phyloP scores from a whole-genome alignment of 1,284 basidiomycete genomes.

The Wolfiporia cocos region DNA sequence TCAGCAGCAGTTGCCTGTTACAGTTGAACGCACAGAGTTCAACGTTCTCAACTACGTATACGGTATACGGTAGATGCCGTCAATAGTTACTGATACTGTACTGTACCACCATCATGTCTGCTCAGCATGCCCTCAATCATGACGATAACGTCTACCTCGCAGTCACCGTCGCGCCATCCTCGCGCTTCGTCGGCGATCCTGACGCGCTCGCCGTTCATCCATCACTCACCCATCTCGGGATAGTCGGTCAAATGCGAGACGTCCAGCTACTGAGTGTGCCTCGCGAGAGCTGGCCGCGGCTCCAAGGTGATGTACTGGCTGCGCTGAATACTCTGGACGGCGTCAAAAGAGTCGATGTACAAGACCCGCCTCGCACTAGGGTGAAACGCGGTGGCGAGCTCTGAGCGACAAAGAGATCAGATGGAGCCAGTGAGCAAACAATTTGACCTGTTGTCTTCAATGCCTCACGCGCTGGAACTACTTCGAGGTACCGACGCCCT shows the following conservation, averaged over 20 bases:
- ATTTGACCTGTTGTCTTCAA: too few species aligned
- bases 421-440: too few species aligned
- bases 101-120: slow-evolving; percentile 12
- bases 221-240: slow-evolving; percentile 19
- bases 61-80: too few species aligned
- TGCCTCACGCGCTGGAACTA: too few species aligned
- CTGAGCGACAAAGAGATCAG: neutral
- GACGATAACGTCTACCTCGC: slow-evolving; percentile 22
- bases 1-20: too few species aligned
- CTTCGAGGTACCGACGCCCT: too few species aligned
- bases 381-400: slow-evolving; percentile 18
- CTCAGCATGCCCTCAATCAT: slow-evolving; percentile 17
- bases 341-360: slow-evolving; percentile 23
- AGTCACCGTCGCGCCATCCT: slow-evolving; percentile 22
- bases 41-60: too few species aligned
- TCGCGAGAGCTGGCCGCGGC: slow-evolving; percentile 16
- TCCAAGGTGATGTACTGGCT: slow-evolving; percentile 16
- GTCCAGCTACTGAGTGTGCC: slow-evolving; percentile 26
- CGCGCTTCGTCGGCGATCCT: slow-evolving; percentile 16
- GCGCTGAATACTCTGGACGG: slow-evolving; percentile 19
- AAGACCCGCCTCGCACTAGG: slow-evolving; percentile 17
- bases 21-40: too few species aligned
- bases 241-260: slow-evolving; percentile 23
- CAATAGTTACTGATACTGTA: too few species aligned
- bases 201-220: slow-evolving; percentile 19